Base-by-base conservation (phyloP, 129 eudicot genomes). In the Mikania micrantha region DNA sequence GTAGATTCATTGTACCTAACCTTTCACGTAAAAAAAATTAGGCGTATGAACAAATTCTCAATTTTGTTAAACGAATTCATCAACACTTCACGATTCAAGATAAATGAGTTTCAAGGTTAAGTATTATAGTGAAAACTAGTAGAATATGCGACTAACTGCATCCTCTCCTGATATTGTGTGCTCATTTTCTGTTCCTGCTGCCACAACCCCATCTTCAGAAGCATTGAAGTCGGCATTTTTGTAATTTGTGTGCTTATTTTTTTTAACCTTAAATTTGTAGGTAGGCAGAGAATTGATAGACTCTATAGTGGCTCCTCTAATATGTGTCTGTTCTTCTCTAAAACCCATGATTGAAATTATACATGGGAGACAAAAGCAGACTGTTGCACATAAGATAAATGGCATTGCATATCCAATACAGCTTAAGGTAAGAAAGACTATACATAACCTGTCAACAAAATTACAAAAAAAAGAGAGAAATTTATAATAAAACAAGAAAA, bases 181-280 rank as follows among this genome's bases (percentile, higher is more conserved):
- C 70, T 88, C 96, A 73, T 82, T 88, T 50, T 80, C 92, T 25
- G 96, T 85, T 77, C 96, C 96, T 34, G 92, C 91, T 76, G 96
- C 96, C 70, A 88, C 82, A 19, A 85, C 64, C 70, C 92, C 94
- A 35, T 84, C 85, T 79, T 88, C 96, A 66, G 73, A 73, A 25
- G 75, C 74, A 69, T 67, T 61, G 1, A 81, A 59, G 57, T 71
- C 66, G 70, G 57, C 49, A 39, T 82, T 84, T 50, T 72, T 79
- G 73, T 79, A 79, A 35, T 50, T 78, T 44, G 70, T 36, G 11
- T 54, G 70, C 75, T 79, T 82, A 66, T 22, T 70, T 76, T 88
- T 88, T 78, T 83, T 88, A 27, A 44, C 36, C 70, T 65, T 65
- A 54, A 83, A 85, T 73, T 85, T 88, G 76, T 85, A 88, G 47